A percentile compares a stretch with the other conserved stretches of the same genome.
Conservation (phyloP, 192 early-diverging fungal species). For the Coemansia sp. region DNA sequence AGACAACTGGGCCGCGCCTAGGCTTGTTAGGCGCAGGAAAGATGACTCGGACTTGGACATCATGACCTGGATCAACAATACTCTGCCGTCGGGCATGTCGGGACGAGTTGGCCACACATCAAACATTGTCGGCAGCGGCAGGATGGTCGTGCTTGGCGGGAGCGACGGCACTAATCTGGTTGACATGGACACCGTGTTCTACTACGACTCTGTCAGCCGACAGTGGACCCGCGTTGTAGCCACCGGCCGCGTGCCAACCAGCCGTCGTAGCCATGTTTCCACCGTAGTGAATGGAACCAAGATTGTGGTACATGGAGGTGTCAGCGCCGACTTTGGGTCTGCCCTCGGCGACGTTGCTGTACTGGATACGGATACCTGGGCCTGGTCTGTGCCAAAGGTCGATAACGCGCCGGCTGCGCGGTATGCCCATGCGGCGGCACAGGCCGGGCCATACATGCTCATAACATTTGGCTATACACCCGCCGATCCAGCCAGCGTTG, state of each 20-base stretch:
- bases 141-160: constrained; percentile 53
- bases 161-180: constrained; percentile 24
- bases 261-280: constrained; percentile 39
- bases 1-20: no score
- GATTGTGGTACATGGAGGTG: constrained; percentile 50
- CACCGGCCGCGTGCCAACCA: constrained; percentile 18
- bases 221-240: constrained; percentile 31
- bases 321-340: constrained; percentile 19
- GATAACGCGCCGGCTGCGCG: constrained; percentile 21
- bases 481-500: neutral
- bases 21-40: neutral
- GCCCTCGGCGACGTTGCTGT: constrained; percentile 49
- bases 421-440: constrained; percentile 41
- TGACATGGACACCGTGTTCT: constrained; percentile 22
- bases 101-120: constrained; percentile 43
- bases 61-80: constrained; percentile 42
- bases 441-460: constrained; percentile 47
- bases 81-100: constrained; percentile 28
- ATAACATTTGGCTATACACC: constrained; percentile 34
- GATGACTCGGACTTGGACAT: constrained; percentile 8
- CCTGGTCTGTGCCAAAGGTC: constrained; percentile 25
- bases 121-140: constrained; percentile 19
- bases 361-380: constrained; percentile 47
- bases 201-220: constrained; percentile 28
- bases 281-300: constrained; percentile 30